Percentiles rank a stretch among this genome's conserved stretches.
phyloP scores from a whole-genome alignment of 345 rosid species.

The Citrus inodora region DNA sequence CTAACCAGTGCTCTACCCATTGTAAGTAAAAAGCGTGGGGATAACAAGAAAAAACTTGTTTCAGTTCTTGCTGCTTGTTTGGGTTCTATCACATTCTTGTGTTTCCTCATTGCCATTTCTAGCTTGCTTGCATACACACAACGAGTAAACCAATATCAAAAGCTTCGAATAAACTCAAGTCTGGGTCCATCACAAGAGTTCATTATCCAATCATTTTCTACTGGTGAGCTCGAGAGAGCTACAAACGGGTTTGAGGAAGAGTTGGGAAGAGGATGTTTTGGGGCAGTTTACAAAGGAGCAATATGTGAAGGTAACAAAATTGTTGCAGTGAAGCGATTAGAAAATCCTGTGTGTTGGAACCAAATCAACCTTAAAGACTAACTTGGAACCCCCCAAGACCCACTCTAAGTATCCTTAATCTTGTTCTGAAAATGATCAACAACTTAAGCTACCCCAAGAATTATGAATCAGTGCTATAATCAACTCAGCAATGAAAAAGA shows the following conservation, averaged over 20 bases:
- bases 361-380: too few species aligned
- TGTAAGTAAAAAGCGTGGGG: neutral
- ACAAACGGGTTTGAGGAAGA: conserved; percentile 19
- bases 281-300: conserved; percentile 29
- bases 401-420: too few species aligned
- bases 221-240: conserved; percentile 14
- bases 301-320: neutral
- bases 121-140: neutral
- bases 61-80: conserved; percentile 1
- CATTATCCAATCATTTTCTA: conserved; percentile 14
- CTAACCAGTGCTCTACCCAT: rapidly evolving
- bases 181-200: neutral
- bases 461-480: too few species aligned
- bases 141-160: neutral
- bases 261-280: conserved; percentile 12
- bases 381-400: too few species aligned
- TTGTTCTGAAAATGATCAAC: too few species aligned
- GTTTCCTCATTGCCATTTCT: conserved; percentile 11
- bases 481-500: too few species aligned
- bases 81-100: conserved; percentile 7
- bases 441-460: too few species aligned
- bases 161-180: neutral
- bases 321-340: conserved; percentile 22
- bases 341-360: neutral
- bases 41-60: neutral